A percentile compares a stretch with the other conserved stretches of the same genome.
Evolutionary conservation across 768 basidiomycete species (phyloP).

Genomic region (Boletus eberwhitei): DNA sequence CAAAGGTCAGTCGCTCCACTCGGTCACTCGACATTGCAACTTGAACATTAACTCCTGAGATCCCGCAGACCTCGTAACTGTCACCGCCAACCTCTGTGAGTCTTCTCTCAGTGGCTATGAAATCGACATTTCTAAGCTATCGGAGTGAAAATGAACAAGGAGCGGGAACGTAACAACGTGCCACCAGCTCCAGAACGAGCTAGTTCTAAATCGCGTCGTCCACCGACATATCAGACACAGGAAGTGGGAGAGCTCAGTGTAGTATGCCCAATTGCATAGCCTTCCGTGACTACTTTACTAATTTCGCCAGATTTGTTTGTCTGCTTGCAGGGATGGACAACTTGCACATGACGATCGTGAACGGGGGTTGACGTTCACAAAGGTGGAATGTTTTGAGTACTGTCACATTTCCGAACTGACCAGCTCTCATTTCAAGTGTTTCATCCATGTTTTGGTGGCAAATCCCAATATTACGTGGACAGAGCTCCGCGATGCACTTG

Average conservation of each 20-base stretch:
- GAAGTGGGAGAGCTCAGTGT: slow-evolving; percentile 18
- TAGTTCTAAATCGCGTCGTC: slow-evolving; percentile 4
- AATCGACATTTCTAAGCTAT: neutral
- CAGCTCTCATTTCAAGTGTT: slow-evolving; percentile 11
- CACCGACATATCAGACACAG: slow-evolving; percentile 1
- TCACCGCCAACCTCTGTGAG: slow-evolving; percentile 10
- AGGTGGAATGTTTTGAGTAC: slow-evolving; percentile 9
- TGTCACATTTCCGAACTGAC: neutral
- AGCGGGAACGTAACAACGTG: neutral
- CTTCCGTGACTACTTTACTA: neutral
- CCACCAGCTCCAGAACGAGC: slow-evolving; percentile 1
- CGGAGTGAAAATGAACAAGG: slow-evolving; percentile 11
- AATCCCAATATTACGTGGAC: slow-evolving; percentile 17
- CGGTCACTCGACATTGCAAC: neutral
- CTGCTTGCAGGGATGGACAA: slow-evolving; percentile 27
- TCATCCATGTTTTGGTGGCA: slow-evolving; percentile 10
- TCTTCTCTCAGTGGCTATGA: neutral
- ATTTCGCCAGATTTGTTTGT: slow-evolving; percentile 21
- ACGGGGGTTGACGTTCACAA: slow-evolving; percentile 22
- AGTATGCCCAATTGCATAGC: slow-evolving; percentile 1
- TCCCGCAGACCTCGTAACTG: slow-evolving; percentile 5
- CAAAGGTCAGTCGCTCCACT: slow-evolving; percentile 3
- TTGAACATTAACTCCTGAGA: neutral
- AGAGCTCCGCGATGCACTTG: slow-evolving; percentile 17
- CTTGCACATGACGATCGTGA: slow-evolving; percentile 21